Conservation (phyloP, 2,329 filamentous ascomycete species). For the Aspergillus aculeatus region DNA sequence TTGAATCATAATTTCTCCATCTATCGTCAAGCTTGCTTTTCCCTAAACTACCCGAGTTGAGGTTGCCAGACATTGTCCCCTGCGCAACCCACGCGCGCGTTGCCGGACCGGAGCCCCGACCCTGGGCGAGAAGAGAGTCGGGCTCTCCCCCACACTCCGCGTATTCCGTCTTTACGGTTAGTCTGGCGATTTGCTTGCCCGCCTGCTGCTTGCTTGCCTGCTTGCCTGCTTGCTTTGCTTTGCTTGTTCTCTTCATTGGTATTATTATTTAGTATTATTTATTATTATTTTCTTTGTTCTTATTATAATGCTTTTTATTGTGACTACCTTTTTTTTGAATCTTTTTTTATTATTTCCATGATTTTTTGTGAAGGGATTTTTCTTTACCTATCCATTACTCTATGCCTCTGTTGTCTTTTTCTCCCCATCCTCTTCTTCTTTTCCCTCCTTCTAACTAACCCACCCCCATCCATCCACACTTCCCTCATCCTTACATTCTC, state of each 20-base stretch:
- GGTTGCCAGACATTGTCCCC: not conserved
- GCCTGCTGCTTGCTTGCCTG: not conserved
- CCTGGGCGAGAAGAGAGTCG: constrained; percentile 13
- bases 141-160: constrained; percentile 35
- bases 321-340: too few relatives aligned
- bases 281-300: too few relatives aligned
- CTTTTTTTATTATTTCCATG: too few relatives aligned
- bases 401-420: too few relatives aligned
- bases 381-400: too few relatives aligned
- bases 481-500: constrained; percentile 5
- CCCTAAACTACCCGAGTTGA: constrained; percentile 7
- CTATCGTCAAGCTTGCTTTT: constrained; percentile 10
- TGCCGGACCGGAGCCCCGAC: constrained; percentile 35
- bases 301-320: too few relatives aligned
- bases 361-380: too few relatives aligned
- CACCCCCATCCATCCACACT: not conserved
- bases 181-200: constrained; percentile 10
- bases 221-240: not conserved
- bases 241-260: too few relatives aligned
- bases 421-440: not conserved
- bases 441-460: not conserved
- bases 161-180: constrained; percentile 23
- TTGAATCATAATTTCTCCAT: not conserved
- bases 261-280: too few relatives aligned
- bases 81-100: constrained; percentile 12